Evolutionary conservation across 768 basidiomycete genomes (phyloP).

Genomic region (Tulasnella sp.): DNA sequence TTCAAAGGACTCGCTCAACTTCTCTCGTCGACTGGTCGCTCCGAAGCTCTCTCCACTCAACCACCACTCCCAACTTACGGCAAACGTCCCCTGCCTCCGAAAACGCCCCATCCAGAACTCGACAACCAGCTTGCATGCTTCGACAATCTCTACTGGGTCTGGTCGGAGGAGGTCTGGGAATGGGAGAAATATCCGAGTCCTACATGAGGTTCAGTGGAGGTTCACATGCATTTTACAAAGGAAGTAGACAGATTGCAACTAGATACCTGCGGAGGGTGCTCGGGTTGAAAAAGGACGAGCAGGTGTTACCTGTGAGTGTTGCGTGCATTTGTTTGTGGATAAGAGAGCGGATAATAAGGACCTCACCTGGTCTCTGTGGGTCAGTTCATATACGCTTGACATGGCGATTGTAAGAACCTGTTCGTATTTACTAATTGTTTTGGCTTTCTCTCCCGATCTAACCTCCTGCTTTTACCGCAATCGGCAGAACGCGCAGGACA

Average conservation of each 20-base stretch:
- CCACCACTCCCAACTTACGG: not conserved
- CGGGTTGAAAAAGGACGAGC: not conserved
- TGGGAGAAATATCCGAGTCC: conserved; percentile 38
- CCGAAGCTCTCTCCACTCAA: conserved; percentile 14
- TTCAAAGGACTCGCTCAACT: not conserved
- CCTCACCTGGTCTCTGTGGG: not conserved
- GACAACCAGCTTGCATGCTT: conserved; percentile 38
- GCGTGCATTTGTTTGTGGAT: not conserved
- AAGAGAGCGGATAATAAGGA: not conserved
- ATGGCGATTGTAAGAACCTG: not conserved
- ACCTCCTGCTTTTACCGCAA: not conserved
- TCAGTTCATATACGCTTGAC: not conserved
- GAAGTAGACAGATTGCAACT: not conserved
- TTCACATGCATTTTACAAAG: not conserved
- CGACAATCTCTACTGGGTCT: conserved; percentile 37
- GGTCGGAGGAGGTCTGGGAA: conserved; percentile 22
- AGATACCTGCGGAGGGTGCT: not conserved
- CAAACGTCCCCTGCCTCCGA: not conserved
- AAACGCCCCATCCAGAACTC: conserved; percentile 18
- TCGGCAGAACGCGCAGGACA: not conserved
- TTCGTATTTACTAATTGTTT: not conserved
- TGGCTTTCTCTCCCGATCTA: not conserved
- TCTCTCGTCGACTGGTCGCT: not conserved
- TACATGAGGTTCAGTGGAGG: conserved; percentile 36
- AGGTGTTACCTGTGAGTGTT: not conserved